Base-by-base conservation (phyloP, 495 filamentous ascomycete genomes). In the Xylaria curta region DNA sequence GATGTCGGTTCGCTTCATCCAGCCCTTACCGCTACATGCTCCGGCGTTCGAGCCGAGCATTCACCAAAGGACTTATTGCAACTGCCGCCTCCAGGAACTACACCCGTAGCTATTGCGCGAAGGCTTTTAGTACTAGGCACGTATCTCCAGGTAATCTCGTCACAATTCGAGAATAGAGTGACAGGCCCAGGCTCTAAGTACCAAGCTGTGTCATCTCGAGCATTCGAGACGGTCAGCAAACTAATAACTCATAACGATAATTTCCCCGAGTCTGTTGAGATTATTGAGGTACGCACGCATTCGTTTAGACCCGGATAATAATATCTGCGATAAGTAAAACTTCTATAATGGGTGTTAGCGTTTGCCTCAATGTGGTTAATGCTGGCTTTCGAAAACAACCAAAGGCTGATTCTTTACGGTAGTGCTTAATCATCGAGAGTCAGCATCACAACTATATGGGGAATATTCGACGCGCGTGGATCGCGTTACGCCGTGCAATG, bases 171-270 rank as follows among this genome's bases (percentile, higher is more conserved):
- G 28, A 42, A 54, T 7, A 47, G 76, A 4, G 51, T 79, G 17
- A 40, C 26, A 21, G 64, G 68, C 24, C 68, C 75, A 51, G 62
- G 70, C 49, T 40, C 67, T 2, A 46, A 66, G 10, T 74, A 75
- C 70, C 76, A 54, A n/a, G 68, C 70, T 10, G 79, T 85, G 36
- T 83, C 82, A 81, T 67, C 66, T 60, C 76, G 76, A 1, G 74
- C 79, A 5, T 75, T 82, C 8, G 80, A 85, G 2, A 78, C 76
- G n/a, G 85, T 83, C 33, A 79, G 73, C 28, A 72, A 54, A 24
- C 78, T 85, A 0, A 85, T 89, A 26, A 88, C 83, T 0, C 81
- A 78, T 26, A 85, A 87, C 63, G 86, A 89, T 44, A 82, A 85
- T 17, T 79, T 87, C n/a, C 69, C 80, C 58, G 69, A 74, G 71